Evolutionary conservation across 305 asterid species (phyloP).

Genomic region (Rubia balearica): DNA sequence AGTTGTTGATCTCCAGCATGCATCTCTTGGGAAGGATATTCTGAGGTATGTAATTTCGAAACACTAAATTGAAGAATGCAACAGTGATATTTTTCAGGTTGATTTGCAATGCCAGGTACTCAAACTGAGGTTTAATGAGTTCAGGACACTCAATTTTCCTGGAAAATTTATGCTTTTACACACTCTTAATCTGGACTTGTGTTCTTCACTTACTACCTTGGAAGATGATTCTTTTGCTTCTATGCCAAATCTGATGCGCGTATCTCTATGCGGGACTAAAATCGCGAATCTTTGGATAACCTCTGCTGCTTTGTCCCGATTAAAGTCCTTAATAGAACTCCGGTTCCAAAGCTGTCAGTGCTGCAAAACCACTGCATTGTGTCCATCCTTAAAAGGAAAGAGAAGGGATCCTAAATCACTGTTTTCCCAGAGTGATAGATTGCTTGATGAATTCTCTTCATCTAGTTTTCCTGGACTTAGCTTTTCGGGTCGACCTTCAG

Average conservation of each 20-base stretch:
- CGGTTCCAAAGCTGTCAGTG: constrained; percentile 26
- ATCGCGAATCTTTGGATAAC: constrained; percentile 28
- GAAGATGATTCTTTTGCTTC: constrained; percentile 24
- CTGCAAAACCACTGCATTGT: constrained; percentile 27
- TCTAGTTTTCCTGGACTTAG: constrained; percentile 1
- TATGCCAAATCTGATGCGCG: constrained; percentile 26
- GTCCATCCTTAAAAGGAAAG: constrained; percentile 23
- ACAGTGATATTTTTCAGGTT: constrained; percentile 24
- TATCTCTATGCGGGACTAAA: constrained; percentile 32
- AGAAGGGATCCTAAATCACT: constrained; percentile 17
- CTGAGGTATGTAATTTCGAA: constrained; percentile 24
- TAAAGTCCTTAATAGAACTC: constrained; percentile 29
- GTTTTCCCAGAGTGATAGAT: constrained; percentile 6
- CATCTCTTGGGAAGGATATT: constrained; percentile 24
- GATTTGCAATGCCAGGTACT: constrained; percentile 17
- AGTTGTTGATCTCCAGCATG: constrained; percentile 25
- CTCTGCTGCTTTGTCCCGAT: constrained; percentile 21
- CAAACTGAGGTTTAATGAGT: constrained; percentile 21
- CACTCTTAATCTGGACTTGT: constrained; percentile 31
- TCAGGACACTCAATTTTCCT: constrained; percentile 19
- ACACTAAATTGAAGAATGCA: neutral
- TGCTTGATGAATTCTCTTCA: constrained; percentile 1
- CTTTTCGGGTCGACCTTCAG: constrained; percentile 13
- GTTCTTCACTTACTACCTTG: constrained; percentile 27
- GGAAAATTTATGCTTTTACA: constrained; percentile 24